These are phyloP conservation scores for Hypoxylon rickii DNA, from an alignment of 495 filamentous ascomycete species.

Conservation along the genomic window DNA sequence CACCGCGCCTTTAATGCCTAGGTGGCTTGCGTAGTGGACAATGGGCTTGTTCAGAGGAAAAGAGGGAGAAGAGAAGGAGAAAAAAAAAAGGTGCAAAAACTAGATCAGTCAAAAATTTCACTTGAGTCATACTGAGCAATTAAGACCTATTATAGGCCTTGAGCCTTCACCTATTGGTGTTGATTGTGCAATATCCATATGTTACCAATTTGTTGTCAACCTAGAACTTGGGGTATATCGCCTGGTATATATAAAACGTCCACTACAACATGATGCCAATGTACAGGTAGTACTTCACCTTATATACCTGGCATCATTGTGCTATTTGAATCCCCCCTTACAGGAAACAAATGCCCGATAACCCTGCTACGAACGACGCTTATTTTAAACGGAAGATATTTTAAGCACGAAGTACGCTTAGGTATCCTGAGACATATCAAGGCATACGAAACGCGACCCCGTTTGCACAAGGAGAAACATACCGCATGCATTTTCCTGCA, in stretches of 20 bases:
- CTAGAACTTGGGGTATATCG: too few species aligned
- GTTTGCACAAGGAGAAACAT: slow-evolving; percentile 39
- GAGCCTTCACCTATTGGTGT: too few species aligned
- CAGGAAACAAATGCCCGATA: slow-evolving; percentile 31
- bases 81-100: too few species aligned
- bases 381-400: slow-evolving; percentile 2
- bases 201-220: too few species aligned
- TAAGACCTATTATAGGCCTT: too few species aligned
- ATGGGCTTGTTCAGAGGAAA: slow-evolving; percentile 12
- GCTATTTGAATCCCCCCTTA: slow-evolving; percentile 4
- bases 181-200: too few species aligned
- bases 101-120: too few species aligned
- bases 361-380: slow-evolving; percentile 22
- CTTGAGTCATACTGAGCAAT: too few species aligned
- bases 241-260: too few species aligned
- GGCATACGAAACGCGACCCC: slow-evolving; percentile 30
- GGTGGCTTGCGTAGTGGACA: slow-evolving; percentile 29
- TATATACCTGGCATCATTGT: not conserved
- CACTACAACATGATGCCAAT: not conserved
- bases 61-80: too few species aligned
- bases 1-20: slow-evolving; percentile 28
- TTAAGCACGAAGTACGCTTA: not conserved
- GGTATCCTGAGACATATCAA: too few species aligned
- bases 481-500: slow-evolving; percentile 28
- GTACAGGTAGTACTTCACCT: not conserved